These are phyloP conservation scores for Tuber microsphaerosporum DNA, from an alignment of 495 filamentous ascomycete species.

Conservation along the genomic window DNA sequence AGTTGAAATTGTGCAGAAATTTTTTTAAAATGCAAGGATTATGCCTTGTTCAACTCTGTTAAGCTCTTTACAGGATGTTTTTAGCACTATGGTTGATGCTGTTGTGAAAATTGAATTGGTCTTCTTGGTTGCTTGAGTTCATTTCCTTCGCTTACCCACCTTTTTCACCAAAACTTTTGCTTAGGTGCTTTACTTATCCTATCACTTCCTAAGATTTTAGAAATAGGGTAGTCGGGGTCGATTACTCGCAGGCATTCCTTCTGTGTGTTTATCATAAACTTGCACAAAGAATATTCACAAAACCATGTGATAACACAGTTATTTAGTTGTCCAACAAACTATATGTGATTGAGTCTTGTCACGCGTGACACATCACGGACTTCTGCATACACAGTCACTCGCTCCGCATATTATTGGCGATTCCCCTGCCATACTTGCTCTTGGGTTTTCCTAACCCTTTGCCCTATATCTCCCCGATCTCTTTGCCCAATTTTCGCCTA, in stretches of 20 bases:
- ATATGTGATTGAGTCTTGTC: background rate
- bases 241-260: background rate
- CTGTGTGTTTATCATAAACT: background rate
- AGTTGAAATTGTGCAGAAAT: too few relatives aligned
- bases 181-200: too few relatives aligned
- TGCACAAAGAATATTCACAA: background rate
- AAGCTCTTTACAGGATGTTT: too few relatives aligned
- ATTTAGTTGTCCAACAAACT: background rate
- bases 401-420: background rate
- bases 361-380: background rate
- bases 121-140: too few relatives aligned
- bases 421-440: background rate
- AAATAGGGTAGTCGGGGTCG: background rate
- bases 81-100: too few relatives aligned
- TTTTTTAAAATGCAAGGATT: too few relatives aligned
- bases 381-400: background rate
- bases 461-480: background rate
- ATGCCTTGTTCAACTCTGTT: too few relatives aligned
- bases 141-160: too few relatives aligned
- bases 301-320: background rate
- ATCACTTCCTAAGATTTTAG: background rate
- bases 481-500: background rate
- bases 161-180: too few relatives aligned
- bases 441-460: background rate
- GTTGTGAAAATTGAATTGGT: too few relatives aligned